Conservation (phyloP, 306 rosid genomes). For the Vicia villosa region DNA sequence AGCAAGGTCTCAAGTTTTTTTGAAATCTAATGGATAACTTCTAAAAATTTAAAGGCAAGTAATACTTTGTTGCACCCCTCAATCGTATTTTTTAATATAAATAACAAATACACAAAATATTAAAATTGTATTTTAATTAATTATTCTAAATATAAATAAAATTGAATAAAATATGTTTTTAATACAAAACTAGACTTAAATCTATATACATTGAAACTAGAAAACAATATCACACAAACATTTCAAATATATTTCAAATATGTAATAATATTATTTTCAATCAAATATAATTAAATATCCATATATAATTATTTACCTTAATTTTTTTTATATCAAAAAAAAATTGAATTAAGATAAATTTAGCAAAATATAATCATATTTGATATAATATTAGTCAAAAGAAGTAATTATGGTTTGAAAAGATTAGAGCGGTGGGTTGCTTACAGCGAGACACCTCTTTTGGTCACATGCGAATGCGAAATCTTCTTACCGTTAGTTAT, state of each 20-base stretch:
- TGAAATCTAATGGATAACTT: too few relatives aligned
- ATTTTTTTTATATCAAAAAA: background rate
- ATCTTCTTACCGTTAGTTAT: slow-evolving; percentile 84
- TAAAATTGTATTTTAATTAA: background rate
- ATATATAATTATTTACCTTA: background rate
- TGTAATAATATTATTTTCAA: background rate
- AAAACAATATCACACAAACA: background rate
- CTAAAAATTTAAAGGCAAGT: too few relatives aligned
- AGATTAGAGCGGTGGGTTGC: slow-evolving; percentile 3
- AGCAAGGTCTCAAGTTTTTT: too few relatives aligned
- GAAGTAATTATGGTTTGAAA: slow-evolving; percentile 41
- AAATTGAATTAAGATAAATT: background rate
- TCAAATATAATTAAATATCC: background rate
- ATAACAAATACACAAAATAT: background rate
- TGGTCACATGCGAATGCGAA: slow-evolving; percentile 51
- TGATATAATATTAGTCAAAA: background rate
- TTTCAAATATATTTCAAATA: background rate
- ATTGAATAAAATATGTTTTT: too few relatives aligned
- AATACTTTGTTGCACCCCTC: too few relatives aligned
- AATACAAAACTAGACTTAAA: background rate
- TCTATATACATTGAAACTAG: too few relatives aligned
- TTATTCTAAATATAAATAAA: background rate
- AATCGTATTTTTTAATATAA: too few relatives aligned
- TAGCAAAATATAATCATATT: background rate
- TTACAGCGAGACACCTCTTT: slow-evolving; percentile 11